phyloP scores from a whole-genome alignment of 208 protist species.

The Leishmania braziliensis region DNA sequence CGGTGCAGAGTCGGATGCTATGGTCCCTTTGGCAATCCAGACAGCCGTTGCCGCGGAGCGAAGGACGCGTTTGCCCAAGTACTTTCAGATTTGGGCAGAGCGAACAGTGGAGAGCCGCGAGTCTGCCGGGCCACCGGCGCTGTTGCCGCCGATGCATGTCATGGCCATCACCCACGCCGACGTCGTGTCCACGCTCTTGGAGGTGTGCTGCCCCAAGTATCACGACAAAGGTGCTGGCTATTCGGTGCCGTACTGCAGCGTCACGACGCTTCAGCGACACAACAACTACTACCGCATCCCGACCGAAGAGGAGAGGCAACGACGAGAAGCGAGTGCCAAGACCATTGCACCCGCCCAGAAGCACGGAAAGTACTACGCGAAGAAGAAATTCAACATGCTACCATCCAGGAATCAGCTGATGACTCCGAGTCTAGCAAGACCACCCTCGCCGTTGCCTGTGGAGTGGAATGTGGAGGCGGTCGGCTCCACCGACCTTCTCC shows the following conservation, averaged over 20 bases:
- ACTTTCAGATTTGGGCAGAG: conserved; percentile 41
- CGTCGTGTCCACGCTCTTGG: conserved; percentile 57
- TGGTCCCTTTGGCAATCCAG: conserved; percentile 45
- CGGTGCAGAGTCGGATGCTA: conserved; percentile 9
- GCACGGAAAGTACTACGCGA: conserved; percentile 14
- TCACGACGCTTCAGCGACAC: conserved; percentile 59
- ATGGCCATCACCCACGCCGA: conserved; percentile 85
- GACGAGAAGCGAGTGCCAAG: conserved; percentile 4
- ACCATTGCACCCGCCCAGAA: conserved; percentile 2
- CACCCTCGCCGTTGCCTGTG: conserved; percentile 24
- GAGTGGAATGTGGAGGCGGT: conserved; percentile 56
- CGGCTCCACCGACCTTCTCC: conserved; percentile 59
- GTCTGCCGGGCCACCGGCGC: conserved; percentile 25
- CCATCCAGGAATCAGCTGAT: conserved; percentile 16
- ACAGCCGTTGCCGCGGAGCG: conserved; percentile 45
- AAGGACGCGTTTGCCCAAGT: conserved; percentile 52
- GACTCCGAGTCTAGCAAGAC: background rate
- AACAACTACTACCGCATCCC: conserved; percentile 83
- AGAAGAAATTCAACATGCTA: conserved; percentile 25
- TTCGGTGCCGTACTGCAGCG: conserved; percentile 82
- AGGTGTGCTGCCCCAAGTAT: conserved; percentile 71
- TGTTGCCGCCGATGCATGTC: conserved; percentile 73
- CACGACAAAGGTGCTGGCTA: conserved; percentile 47
- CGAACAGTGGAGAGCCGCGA: conserved; percentile 21
- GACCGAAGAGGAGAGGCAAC: conserved; percentile 32